Evolutionary conservation across 179 eudicot species (phyloP).

Genomic region (Beta corolliflora): DNA sequence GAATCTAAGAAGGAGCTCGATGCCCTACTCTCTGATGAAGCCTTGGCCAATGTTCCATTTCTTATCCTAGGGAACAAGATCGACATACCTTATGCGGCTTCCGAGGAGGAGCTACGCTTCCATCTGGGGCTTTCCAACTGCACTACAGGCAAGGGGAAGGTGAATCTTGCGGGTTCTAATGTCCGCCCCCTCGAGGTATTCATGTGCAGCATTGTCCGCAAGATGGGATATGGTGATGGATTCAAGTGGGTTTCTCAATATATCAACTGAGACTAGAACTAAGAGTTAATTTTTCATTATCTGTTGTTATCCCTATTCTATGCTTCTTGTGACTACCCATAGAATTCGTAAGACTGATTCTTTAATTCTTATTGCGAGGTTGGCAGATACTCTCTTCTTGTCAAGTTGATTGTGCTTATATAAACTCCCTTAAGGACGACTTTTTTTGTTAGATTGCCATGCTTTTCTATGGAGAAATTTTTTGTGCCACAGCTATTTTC

Average conservation of each 20-base stretch:
- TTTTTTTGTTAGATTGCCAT: constrained; percentile 18
- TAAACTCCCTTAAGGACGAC: constrained; percentile 18
- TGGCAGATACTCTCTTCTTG: constrained; percentile 1
- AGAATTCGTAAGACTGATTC: constrained; percentile 34
- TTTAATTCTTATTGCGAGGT: constrained; percentile 33
- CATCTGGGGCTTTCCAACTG: constrained; percentile 36
- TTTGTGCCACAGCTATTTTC: too few relatives aligned
- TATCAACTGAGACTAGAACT: constrained; percentile 32
- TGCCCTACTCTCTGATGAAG: constrained; percentile 42
- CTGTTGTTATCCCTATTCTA: constrained; percentile 11
- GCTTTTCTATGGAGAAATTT: background rate
- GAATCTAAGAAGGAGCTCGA: constrained; percentile 46
- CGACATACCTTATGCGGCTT: constrained; percentile 42
- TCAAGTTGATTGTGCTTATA: constrained; percentile 23
- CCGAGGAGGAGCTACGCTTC: constrained; percentile 40
- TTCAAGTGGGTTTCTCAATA: constrained; percentile 50
- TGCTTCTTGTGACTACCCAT: constrained; percentile 22
- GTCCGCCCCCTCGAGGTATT: constrained; percentile 44
- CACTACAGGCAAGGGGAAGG: constrained; percentile 47
- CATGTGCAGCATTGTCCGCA: constrained; percentile 51
- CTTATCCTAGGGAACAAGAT: constrained; percentile 50
- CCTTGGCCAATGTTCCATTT: constrained; percentile 41
- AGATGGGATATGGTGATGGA: constrained; percentile 51
- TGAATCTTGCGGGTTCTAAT: constrained; percentile 30
- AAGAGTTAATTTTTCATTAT: background rate